Base-by-base conservation (phyloP, 2,329 filamentous ascomycete genomes). In the Venturia aucupariae region DNA sequence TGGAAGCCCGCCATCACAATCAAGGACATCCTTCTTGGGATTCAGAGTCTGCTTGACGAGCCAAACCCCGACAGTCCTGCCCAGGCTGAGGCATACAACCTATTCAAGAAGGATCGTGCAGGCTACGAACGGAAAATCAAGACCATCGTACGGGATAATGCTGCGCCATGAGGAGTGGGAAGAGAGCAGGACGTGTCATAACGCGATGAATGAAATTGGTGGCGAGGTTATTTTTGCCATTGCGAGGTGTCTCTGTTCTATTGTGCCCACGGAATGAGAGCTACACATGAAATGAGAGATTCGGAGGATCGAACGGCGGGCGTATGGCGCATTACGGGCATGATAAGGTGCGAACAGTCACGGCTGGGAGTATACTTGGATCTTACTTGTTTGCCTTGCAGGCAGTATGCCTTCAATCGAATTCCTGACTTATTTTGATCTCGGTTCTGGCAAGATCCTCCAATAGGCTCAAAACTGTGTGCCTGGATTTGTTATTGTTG, bases 1-100 rank as follows among this genome's bases (percentile, higher is more conserved):
- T 99, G 95, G 94, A 95, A 96, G 76, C 95, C 94, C 0, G 93
- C 94, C 7, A 99, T 99, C 72, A 99, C 94, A 0, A 91, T 99
- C 75, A 97, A 97, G 79, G 92, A 97, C 78, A 97, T 99, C 68
- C 84, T 97, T 6, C 83, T 97, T 1, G 94, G 94, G 60, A 96
- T 99, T 65, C 94, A 99, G 76, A 93, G 96, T 71, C 84, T 99
- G 1, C 86, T 99, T 48, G 89, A 99, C 75, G 93, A 97, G 71
- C 94, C 95, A 19, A 99, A 99, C 74, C 94, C 93, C 3, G 94
- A 99, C 61, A 96, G 92, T 1, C 94, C 94, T 0, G 94, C 94
- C 0, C 94, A 99, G 76, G 93, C 94, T 2, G 94, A 99, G 70
- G 95, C 94, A 0, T 99, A 97, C 79, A 96, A 96, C 71, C 81